Conservation (phyloP, 2,329 filamentous ascomycete genomes). For the Epicoccum nigrum region DNA sequence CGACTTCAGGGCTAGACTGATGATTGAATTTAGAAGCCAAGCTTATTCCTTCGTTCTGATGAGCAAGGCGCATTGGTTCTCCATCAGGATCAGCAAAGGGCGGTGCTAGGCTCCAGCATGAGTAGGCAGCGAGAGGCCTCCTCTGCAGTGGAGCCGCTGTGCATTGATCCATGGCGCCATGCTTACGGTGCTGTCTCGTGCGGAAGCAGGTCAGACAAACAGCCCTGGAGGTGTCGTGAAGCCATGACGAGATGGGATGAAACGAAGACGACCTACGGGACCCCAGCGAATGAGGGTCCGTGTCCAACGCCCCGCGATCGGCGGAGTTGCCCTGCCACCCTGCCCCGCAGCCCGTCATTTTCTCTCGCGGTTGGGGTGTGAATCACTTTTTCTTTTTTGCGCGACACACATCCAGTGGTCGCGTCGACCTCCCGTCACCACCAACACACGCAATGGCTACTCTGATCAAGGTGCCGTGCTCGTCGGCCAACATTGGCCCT, state of each 20-base stretch:
- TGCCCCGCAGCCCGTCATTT: slow-evolving; percentile 2
- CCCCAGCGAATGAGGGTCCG: background rate
- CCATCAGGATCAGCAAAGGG: slow-evolving; percentile 1
- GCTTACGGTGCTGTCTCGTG: too few species aligned
- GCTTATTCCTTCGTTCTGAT: background rate
- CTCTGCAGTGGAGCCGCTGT: too few species aligned
- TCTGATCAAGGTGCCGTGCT: slow-evolving; percentile 85
- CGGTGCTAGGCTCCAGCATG: slow-evolving; percentile 10
- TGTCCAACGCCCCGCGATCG: slow-evolving; percentile 2
- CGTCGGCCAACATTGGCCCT: slow-evolving; percentile 94
- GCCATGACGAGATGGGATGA: background rate
- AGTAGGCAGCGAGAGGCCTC: background rate
- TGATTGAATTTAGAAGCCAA: background rate
- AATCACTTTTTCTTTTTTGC: slow-evolving; percentile 14
- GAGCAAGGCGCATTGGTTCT: background rate
- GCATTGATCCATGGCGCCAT: background rate
- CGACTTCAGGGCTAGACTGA: background rate
- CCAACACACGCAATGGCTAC: slow-evolving; percentile 35
- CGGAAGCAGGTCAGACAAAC: too few species aligned
- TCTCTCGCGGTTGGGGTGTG: background rate
- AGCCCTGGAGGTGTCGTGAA: background rate
- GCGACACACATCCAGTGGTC: slow-evolving; percentile 7
- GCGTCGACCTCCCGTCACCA: slow-evolving; percentile 10
- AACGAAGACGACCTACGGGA: background rate
- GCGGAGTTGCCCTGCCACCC: slow-evolving; percentile 3